Conservation (phyloP, 2,329 filamentous ascomycete genomes). For the Venturia pyrina region DNA sequence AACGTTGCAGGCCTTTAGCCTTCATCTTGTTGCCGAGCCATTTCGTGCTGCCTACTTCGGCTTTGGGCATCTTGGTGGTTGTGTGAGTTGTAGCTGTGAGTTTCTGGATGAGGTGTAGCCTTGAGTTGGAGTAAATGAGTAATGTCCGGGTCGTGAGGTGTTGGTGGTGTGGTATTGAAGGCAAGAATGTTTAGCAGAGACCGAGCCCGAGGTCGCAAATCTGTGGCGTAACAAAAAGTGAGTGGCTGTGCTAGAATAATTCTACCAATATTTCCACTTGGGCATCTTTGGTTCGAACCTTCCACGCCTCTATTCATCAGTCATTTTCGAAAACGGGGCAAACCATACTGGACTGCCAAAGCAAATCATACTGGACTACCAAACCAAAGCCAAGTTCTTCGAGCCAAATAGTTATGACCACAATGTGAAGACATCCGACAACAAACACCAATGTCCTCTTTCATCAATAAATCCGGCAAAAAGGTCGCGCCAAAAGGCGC, state of each 20-base stretch:
- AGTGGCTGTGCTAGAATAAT: slow-evolving; percentile 5
- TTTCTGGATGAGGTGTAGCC: neutral
- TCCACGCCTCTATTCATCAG: neutral
- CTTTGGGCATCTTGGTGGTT: slow-evolving; percentile 64
- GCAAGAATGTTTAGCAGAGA: neutral
- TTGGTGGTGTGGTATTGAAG: neutral
- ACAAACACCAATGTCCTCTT: slow-evolving; percentile 11
- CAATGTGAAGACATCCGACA: neutral
- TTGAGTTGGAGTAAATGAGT: neutral
- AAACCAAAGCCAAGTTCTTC: neutral
- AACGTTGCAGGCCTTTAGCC: slow-evolving; percentile 62
- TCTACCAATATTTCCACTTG: neutral
- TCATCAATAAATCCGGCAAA: slow-evolving; percentile 13
- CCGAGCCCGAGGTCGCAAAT: neutral
- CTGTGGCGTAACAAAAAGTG: neutral
- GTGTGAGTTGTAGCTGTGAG: slow-evolving; percentile 13
- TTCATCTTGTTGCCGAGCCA: slow-evolving; percentile 86
- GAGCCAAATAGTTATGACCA: neutral
- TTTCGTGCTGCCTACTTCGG: slow-evolving; percentile 88
- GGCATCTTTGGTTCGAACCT: neutral
- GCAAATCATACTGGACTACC: neutral
- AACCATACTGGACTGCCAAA: no score
- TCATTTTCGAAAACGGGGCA: neutral
- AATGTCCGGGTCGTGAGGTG: neutral
- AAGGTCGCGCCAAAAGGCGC: slow-evolving; percentile 12